These are phyloP conservation scores for Parathielavia hyrcaniae DNA, from an alignment of 495 filamentous ascomycete species.

Conservation along the genomic window DNA sequence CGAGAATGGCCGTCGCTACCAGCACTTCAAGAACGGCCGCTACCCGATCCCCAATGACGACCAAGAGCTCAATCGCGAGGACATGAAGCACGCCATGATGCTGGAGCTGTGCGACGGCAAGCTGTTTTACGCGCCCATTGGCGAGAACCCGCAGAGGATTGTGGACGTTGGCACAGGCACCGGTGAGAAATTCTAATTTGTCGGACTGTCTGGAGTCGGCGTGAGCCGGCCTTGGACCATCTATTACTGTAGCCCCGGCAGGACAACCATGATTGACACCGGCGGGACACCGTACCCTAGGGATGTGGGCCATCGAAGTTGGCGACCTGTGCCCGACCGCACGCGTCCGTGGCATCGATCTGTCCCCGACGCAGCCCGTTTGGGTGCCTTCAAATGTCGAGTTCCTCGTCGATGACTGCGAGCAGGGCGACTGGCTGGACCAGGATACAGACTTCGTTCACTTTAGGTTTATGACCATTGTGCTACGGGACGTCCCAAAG, in stretches of 20 bases:
- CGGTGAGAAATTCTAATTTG: constrained; percentile 26
- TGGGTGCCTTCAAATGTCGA: constrained; percentile 39
- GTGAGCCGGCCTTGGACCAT: too few species aligned
- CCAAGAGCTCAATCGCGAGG: constrained; percentile 43
- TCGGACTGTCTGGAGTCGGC: background rate
- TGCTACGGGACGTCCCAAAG: constrained; percentile 42
- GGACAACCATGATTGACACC: background rate
- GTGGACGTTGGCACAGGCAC: constrained; percentile 52
- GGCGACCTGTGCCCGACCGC: constrained; percentile 41
- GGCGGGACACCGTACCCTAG: background rate
- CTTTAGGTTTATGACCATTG: constrained; percentile 37
- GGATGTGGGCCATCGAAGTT: constrained; percentile 48
- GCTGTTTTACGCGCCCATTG: constrained; percentile 42
- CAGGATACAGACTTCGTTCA: constrained; percentile 38
- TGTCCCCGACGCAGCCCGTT: constrained; percentile 37
- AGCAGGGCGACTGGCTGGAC: constrained; percentile 39
- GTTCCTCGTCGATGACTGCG: constrained; percentile 44
- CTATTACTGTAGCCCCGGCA: too few species aligned
- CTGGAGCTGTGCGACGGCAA: constrained; percentile 38
- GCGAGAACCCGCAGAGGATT: constrained; percentile 37
- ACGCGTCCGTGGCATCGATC: constrained; percentile 33
- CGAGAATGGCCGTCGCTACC: constrained; percentile 56
- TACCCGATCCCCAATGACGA: constrained; percentile 56
- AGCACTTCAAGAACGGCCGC: constrained; percentile 47
- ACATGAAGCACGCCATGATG: constrained; percentile 41